phyloP scores from a whole-genome alignment of 163 green algal species.

The Scenedesmus sp. region DNA sequence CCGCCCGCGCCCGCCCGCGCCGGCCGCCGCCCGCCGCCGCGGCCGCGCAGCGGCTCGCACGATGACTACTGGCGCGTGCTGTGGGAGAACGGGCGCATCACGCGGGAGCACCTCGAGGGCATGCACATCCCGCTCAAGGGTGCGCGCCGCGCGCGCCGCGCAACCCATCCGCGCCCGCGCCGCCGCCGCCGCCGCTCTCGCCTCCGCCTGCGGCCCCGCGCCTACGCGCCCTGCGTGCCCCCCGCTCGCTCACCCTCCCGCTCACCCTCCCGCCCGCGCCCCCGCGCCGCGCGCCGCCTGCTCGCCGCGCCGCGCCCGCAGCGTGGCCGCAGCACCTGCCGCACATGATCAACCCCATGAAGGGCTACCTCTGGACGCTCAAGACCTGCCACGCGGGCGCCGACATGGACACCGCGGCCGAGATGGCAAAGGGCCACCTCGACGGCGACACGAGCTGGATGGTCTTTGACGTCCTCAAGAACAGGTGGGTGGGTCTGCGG shows the following conservation, averaged over 20 bases:
- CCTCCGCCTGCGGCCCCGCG: no score
- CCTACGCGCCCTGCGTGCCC: no score
- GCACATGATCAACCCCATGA: conserved; percentile 29
- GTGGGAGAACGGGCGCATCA: conserved; percentile 76
- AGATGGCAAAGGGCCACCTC: conserved; percentile 80
- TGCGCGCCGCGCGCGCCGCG: no score
- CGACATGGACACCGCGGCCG: conserved; percentile 83
- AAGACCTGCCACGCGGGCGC: conserved; percentile 83
- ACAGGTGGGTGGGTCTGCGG: conserved; percentile 10
- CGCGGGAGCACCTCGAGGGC: conserved; percentile 59
- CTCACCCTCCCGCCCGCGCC: no score
- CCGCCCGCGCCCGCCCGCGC: no score
- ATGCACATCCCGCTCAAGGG: conserved; percentile 69
- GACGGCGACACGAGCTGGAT: conserved; percentile 70
- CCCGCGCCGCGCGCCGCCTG: no score
- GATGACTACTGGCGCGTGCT: conserved; percentile 72
- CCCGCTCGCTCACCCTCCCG: no score
- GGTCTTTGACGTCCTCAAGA: conserved; percentile 36
- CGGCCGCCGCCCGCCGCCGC: no score
- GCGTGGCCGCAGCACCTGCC: conserved; percentile 30
- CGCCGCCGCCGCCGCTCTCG: no score
- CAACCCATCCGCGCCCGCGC: no score
- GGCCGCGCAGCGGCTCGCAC: conserved; percentile 40
- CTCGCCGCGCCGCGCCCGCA: no score
- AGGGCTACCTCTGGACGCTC: conserved; percentile 88